phyloP scores from a whole-genome alignment of 345 rosid species.

The Citrus inodora region DNA sequence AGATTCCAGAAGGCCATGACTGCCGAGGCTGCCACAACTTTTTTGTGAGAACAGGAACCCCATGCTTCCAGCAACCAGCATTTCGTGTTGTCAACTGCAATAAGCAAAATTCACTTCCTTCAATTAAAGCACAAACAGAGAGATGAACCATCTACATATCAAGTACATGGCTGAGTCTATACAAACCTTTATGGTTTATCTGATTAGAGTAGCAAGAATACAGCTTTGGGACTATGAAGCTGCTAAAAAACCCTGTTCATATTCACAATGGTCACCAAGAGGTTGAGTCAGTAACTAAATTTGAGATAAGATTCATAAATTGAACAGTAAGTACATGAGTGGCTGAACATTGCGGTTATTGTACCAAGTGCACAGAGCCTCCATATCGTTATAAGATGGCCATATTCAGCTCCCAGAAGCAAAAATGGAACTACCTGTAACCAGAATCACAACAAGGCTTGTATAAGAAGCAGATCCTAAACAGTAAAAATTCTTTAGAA shows the following conservation, averaged over 20 bases:
- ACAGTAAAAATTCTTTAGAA: not conserved
- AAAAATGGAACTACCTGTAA: conserved; percentile 76
- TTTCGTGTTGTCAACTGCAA: conserved; percentile 53
- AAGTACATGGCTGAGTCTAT: not conserved
- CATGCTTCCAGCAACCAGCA: conserved; percentile 51
- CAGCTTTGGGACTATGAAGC: conserved; percentile 74
- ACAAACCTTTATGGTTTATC: conserved; percentile 60
- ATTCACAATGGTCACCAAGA: conserved; percentile 4
- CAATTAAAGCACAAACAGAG: not conserved
- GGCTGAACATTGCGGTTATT: not conserved
- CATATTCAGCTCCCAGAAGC: conserved; percentile 87
- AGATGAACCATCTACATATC: not conserved
- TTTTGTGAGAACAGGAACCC: conserved; percentile 84
- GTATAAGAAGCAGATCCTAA: conserved; percentile 6
- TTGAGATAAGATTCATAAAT: not conserved
- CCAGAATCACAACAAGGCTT: conserved; percentile 11
- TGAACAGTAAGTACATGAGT: not conserved
- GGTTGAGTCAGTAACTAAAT: conserved; percentile 5
- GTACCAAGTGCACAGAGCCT: conserved; percentile 76
- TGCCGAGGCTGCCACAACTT: conserved; percentile 74
- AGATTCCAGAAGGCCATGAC: conserved; percentile 85
- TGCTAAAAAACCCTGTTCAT: conserved; percentile 68
- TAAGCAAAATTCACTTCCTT: conserved; percentile 3
- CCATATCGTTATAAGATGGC: conserved; percentile 71
- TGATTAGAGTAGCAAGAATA: conserved; percentile 55